Base-by-base conservation (phyloP, 768 basidiomycete genomes). In the Collybia mongolica region DNA sequence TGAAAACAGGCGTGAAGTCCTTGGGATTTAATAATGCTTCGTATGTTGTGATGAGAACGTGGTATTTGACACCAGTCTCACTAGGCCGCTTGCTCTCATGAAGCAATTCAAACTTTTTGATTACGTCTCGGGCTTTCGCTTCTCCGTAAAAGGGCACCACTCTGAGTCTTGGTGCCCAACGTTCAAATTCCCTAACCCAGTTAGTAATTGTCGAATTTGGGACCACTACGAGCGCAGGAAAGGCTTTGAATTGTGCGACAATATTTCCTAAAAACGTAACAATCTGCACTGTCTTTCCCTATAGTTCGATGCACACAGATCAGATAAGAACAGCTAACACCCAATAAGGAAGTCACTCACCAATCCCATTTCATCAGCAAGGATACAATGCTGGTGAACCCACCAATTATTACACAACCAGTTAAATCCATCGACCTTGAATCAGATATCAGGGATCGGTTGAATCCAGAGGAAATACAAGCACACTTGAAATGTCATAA, bases 331-430 rank as follows among this genome's bases (percentile, higher is more conserved):
- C 7, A 26, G 24, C 24, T 26, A 26, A 7, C 3, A 4, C 24
- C 14, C 15, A 17, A 19, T 17, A n/a, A 35, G 9, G 11, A 36
- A 17, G 49, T 20, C 48, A 56, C 62, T 45, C 65, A 91, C 93
- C 64, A 94, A 69, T 51, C 94, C 94, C 97, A 99, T 98, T 67
- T 98, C 97, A 63, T 99, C 97, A 2, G 97, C 96, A 18, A 98
- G 79, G 54, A 95, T 95, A 54, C 87, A 92, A 38, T 83, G 82
- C 54, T 92, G 92, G 38, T 74, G 77, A 55, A 80, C 84, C 85
- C 87, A 92, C 93, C 93, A 95, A 54, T 93, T 92, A 56, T 86
- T 81, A 56, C 80, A 85, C 40, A 93, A 73, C 91, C 89, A 92
- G 48, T 90, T 90, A 46, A 91, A 84, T 28, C 89, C 90, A 23